phyloP scores from a whole-genome alignment of 441 rosid genomes.

The Mallotus repandus region DNA sequence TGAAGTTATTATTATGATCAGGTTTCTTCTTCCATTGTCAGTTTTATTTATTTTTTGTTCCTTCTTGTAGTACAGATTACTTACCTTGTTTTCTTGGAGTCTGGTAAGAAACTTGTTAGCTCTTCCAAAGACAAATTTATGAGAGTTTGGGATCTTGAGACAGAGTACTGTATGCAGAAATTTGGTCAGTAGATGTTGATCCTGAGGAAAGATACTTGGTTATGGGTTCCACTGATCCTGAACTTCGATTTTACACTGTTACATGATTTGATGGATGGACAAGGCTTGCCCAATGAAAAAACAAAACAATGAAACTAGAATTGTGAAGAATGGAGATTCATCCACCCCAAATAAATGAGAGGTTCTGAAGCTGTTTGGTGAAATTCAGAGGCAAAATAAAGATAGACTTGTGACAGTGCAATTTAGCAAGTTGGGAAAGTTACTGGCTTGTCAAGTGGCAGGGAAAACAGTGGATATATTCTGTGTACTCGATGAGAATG shows the following conservation, averaged over 20 bases:
- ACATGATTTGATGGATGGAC: slow-evolving; percentile 38
- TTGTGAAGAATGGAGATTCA: slow-evolving; percentile 36
- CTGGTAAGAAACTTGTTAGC: slow-evolving; percentile 79
- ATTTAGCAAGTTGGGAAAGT: slow-evolving; percentile 64
- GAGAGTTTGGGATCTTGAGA: slow-evolving; percentile 99
- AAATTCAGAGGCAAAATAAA: slow-evolving; percentile 78
- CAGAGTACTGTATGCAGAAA: slow-evolving; percentile 95
- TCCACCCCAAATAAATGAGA: slow-evolving; percentile 66
- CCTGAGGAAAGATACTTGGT: slow-evolving; percentile 78
- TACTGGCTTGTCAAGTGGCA: slow-evolving; percentile 90
- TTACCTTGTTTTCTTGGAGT: slow-evolving; percentile 83
- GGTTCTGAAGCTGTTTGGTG: slow-evolving; percentile 69
- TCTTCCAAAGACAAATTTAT: slow-evolving; percentile 94
- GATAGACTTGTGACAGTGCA: slow-evolving; percentile 85
- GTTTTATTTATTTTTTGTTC: slow-evolving; percentile 4
- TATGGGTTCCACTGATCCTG: slow-evolving; percentile 82
- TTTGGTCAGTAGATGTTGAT: slow-evolving; percentile 91
- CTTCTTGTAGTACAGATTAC: slow-evolving; percentile 61
- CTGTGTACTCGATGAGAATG: slow-evolving; percentile 63
- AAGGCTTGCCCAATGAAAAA: slow-evolving; percentile 28
- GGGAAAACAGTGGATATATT: slow-evolving; percentile 83
- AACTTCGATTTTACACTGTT: slow-evolving; percentile 70
- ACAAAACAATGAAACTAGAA: slow-evolving; percentile 36
- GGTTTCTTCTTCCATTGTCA: too few species aligned
- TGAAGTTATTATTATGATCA: too few species aligned